Evolutionary conservation across 768 basidiomycete genomes (phyloP).

Genomic region (Phylloporus sp.): DNA sequence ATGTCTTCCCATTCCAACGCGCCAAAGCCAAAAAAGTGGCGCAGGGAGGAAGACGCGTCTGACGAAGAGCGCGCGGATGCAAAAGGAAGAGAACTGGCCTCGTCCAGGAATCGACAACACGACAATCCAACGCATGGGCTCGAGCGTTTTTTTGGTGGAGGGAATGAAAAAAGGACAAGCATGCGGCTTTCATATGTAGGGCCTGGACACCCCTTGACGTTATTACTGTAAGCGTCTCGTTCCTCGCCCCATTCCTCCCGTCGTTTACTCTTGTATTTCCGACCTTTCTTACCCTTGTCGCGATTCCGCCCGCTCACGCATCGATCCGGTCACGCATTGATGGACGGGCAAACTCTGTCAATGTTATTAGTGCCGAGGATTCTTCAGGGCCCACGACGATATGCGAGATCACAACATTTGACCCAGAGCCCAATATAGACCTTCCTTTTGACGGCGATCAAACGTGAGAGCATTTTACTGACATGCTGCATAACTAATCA

Average conservation of each 20-base stretch:
- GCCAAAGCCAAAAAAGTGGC: conserved; percentile 46
- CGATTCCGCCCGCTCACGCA: not conserved
- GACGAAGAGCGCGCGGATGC: conserved; percentile 36
- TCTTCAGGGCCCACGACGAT: conserved; percentile 77
- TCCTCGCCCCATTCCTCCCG: not conserved
- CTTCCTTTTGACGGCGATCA: conserved; percentile 69
- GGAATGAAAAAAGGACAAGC: conserved; percentile 62
- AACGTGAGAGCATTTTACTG: conserved; percentile 43
- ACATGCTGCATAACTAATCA: conserved; percentile 7
- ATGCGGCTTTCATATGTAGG: conserved; percentile 85
- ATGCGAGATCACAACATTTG: conserved; percentile 82
- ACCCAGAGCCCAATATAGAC: conserved; percentile 76
- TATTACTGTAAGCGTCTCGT: conserved; percentile 63
- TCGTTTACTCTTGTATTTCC: not conserved
- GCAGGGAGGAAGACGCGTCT: conserved; percentile 41
- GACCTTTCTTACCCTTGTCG: not conserved
- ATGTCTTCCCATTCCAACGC: conserved; percentile 27
- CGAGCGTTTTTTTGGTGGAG: conserved; percentile 54
- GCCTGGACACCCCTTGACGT: conserved; percentile 66
- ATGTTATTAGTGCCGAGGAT: conserved; percentile 59
- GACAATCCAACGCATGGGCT: conserved; percentile 28
- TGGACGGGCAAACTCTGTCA: not conserved
- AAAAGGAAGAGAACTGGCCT: conserved; percentile 25
- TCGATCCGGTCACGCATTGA: conserved; percentile 4
- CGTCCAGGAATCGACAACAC: conserved; percentile 18